These are phyloP conservation scores for Spergularia marina DNA, from an alignment of 148 eudicot species.

Conservation along the genomic window DNA sequence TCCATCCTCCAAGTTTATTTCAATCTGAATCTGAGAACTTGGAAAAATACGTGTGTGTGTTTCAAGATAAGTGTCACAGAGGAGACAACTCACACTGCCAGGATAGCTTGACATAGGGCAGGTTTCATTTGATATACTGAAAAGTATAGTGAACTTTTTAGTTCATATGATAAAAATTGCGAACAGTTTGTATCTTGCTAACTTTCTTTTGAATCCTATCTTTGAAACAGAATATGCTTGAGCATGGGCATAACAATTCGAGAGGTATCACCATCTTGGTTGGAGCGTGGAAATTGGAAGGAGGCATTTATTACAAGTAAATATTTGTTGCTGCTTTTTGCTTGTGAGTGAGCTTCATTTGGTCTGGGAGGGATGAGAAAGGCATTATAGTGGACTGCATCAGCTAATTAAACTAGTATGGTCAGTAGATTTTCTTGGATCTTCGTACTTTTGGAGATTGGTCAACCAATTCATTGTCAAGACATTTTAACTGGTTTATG, in stretches of 20 bases:
- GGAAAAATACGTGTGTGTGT: too few relatives aligned
- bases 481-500: neutral
- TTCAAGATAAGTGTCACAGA: too few relatives aligned
- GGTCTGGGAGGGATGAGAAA: neutral
- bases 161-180: neutral
- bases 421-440: neutral
- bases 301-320: conserved; percentile 96
- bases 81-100: too few relatives aligned
- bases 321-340: conserved; percentile 6
- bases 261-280: conserved; percentile 93
- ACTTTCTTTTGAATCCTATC: neutral
- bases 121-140: neutral
- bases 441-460: neutral
- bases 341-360: conserved; percentile 6
- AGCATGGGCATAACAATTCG: conserved; percentile 63
- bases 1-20: too few relatives aligned
- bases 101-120: neutral
- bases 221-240: conserved; percentile 53
- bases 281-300: conserved; percentile 58
- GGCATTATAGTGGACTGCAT: neutral
- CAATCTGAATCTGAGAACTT: too few relatives aligned
- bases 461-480: neutral
- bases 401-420: neutral
- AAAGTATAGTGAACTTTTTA: neutral
- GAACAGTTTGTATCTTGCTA: neutral